A percentile compares a stretch with the other conserved stretches of the same genome.
phyloP scores from a whole-genome alignment of 2,329 filamentous ascomycete species.

The Phaeomoniella chlamydospora region DNA sequence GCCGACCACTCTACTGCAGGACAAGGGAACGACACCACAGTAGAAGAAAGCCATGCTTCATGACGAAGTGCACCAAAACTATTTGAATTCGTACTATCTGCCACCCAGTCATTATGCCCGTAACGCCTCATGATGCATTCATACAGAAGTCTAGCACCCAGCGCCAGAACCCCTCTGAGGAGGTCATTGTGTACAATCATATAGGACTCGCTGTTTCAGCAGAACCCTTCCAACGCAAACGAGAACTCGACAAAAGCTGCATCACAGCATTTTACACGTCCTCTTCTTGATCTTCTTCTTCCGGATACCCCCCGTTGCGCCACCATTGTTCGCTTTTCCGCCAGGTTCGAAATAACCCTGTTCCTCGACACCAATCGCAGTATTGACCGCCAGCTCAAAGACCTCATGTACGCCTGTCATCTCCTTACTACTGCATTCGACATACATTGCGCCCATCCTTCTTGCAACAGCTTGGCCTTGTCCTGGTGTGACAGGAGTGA shows the following conservation, averaged over 20 bases:
- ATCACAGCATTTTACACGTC: conserved; percentile 65
- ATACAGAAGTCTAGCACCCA: background rate
- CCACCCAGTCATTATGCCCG: background rate
- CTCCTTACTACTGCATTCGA: conserved; percentile 98
- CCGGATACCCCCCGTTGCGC: conserved; percentile 6
- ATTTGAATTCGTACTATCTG: background rate
- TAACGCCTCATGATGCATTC: background rate
- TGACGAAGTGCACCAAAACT: background rate
- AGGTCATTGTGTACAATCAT: no score
- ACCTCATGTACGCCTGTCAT: conserved; percentile 94
- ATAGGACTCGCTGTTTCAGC: no score
- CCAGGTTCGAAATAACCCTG: conserved; percentile 28
- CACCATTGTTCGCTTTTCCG: conserved; percentile 15
- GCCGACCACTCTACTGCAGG: conserved; percentile 2
- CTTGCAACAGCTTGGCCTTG: conserved; percentile 78
- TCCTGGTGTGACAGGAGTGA: conserved; percentile 84
- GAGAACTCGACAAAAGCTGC: no score
- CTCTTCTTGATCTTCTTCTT: conserved; percentile 66
- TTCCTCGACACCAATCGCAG: conserved; percentile 71
- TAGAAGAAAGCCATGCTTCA: background rate
- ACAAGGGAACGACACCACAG: conserved; percentile 1
- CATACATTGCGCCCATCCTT: conserved; percentile 90
- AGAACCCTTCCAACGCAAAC: no score
- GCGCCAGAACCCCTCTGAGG: background rate
- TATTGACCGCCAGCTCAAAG: conserved; percentile 82